These are phyloP conservation scores for Colletotrichum lindemuthianum DNA, from an alignment of 2,329 filamentous ascomycete genomes.

Conservation along the genomic window DNA sequence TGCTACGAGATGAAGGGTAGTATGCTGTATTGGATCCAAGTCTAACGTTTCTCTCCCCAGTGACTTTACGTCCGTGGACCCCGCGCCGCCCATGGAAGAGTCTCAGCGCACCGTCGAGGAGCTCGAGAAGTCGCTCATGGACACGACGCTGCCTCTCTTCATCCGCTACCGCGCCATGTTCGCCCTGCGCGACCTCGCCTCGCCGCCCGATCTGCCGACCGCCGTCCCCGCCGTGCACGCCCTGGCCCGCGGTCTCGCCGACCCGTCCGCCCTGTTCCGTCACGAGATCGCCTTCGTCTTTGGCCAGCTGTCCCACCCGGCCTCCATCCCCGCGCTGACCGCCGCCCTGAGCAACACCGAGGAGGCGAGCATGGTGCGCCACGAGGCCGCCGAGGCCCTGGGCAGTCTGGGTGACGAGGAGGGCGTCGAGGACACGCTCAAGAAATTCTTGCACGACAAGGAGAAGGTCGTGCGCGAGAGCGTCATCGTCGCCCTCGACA, in stretches of 20 bases:
- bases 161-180: slow-evolving; percentile 98
- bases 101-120: slow-evolving; percentile 75
- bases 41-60: slow-evolving; percentile 56
- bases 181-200: slow-evolving; percentile 91
- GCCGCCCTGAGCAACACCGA: slow-evolving; percentile 79
- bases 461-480: slow-evolving; percentile 96
- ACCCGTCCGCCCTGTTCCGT: slow-evolving; percentile 91
- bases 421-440: slow-evolving; percentile 88
- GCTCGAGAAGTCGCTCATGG: slow-evolving; percentile 80
- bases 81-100: slow-evolving; percentile 86
- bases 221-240: slow-evolving; percentile 88
- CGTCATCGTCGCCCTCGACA: slow-evolving; percentile 93
- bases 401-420: slow-evolving; percentile 94
- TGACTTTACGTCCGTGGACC: slow-evolving; percentile 95
- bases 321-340: slow-evolving; percentile 91
- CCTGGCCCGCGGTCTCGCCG: slow-evolving; percentile 84
- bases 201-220: slow-evolving; percentile 89
- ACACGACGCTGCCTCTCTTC: slow-evolving; percentile 84
- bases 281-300: slow-evolving; percentile 99
- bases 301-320: slow-evolving; percentile 93
- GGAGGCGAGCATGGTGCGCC: slow-evolving; percentile 95
- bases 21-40: background rate
- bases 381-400: slow-evolving; percentile 96
- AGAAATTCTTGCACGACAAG: slow-evolving; percentile 85
- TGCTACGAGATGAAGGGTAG: slow-evolving; percentile 1